phyloP scores from a whole-genome alignment of 495 filamentous ascomycete genomes.

The Tuber indicum region DNA sequence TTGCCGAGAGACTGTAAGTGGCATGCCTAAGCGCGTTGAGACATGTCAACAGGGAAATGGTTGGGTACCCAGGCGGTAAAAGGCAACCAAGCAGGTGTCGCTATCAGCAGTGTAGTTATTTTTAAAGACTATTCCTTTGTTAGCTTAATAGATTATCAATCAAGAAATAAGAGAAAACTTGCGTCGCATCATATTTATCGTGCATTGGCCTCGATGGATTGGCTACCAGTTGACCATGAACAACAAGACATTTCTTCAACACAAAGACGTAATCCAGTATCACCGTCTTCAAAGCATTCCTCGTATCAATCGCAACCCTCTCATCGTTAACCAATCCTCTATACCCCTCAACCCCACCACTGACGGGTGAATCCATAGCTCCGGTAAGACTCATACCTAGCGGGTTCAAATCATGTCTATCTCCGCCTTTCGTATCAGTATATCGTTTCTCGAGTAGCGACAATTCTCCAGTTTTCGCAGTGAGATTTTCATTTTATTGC shows the following conservation, averaged over 20 bases:
- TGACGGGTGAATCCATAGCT: conserved; percentile 40
- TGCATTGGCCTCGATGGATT: conserved; percentile 29
- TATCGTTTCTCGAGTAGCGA: conserved; percentile 64
- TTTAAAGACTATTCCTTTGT: neutral
- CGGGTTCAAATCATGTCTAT: conserved; percentile 58
- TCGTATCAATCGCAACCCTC: conserved; percentile 53
- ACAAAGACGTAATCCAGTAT: conserved; percentile 82
- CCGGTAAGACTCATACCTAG: conserved; percentile 53
- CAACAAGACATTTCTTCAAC: conserved; percentile 72
- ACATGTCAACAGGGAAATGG: no score
- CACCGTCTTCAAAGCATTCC: conserved; percentile 77
- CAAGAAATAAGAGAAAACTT: conserved; percentile 2
- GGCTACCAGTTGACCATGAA: conserved; percentile 43
- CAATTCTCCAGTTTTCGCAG: conserved; percentile 84
- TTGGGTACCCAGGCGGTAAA: no score
- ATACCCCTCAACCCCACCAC: conserved; percentile 43
- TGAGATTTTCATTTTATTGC: conserved; percentile 42
- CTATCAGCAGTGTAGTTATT: no score
- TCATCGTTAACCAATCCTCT: conserved; percentile 44
- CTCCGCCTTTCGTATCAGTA: conserved; percentile 63
- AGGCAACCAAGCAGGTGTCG: no score
- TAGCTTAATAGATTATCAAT: conserved; percentile 6
- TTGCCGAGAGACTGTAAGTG: no score
- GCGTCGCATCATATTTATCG: conserved; percentile 35
- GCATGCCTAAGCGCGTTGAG: no score